Base-by-base conservation (phyloP, 169 alveolate genomes). In the Cryptosporidium parvum region DNA sequence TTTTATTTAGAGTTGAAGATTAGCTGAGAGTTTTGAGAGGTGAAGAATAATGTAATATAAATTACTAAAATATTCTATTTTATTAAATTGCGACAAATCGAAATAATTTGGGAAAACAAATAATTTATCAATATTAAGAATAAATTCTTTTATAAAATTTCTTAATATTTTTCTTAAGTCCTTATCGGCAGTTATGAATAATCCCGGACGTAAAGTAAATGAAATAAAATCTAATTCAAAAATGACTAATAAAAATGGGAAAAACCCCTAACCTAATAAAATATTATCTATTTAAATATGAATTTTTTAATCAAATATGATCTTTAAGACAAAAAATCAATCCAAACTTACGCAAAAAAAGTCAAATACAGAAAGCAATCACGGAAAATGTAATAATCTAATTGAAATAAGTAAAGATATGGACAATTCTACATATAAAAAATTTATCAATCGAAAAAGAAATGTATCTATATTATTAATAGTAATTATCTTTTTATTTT, bases 191-290 rank as follows among this genome's bases (percentile, higher is more conserved):
- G 10, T 9, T 56, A n/a, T n/a, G 67, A 53, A n/a, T 65, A n/a
- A 35, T 65, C 72, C 72, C 72, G 51, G 51, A 65, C 72, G 72
- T 31, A 0, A 37, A 65, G 29, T 31, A n/a, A 35, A 65, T 33
- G 42, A 29, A 65, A 65, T 37, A 35, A 26, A 65, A 26, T 65
- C 42, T n/a, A 37, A 8, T 65, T 65, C 51, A 65, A 37, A 65
- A 65, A 31, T 33, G 44, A 65, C 9, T 65, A 21, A 65, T 65
- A 35, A 65, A 65, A 35, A 37, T 33, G 33, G 51, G 10, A 65
- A 35, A 35, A 65, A 31, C 7, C 72, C 72, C 72, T 33, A 37
- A 65, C 72, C 33, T 65, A 31, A 37, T 21, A 65, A 65, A 65
- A 65, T 21, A 31, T 0, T 31, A 65, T 14, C 26, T 29, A 16